Evolutionary conservation across 495 filamentous ascomycete genomes (phyloP).

Genomic region (Lasiosphaeria hispida): DNA sequence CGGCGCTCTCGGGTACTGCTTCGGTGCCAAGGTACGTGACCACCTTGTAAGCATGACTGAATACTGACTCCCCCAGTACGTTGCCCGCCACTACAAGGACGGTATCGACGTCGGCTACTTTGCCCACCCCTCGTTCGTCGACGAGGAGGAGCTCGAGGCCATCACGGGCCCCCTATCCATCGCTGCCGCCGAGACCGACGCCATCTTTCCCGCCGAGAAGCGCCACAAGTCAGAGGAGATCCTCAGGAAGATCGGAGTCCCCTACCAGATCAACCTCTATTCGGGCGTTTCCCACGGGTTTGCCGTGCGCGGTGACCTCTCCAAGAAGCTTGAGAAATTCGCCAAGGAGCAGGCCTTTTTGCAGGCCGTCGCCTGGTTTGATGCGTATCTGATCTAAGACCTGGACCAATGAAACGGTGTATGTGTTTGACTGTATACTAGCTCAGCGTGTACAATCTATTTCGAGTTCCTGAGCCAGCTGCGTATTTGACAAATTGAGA

Average conservation of each 20-base stretch:
- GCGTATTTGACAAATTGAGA: too few species aligned
- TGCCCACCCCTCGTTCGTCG: constrained; percentile 76
- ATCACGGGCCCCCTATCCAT: constrained; percentile 73
- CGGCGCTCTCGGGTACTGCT: constrained; percentile 77
- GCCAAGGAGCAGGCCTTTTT: constrained; percentile 84
- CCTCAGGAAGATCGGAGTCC: constrained; percentile 57
- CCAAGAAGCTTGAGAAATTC: constrained; percentile 60
- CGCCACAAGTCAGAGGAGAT: constrained; percentile 58
- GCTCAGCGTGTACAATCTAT: too few species aligned
- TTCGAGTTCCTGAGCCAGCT: too few species aligned
- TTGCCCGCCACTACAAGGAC: constrained; percentile 43
- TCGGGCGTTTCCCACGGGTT: constrained; percentile 78
- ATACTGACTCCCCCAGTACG: constrained; percentile 33
- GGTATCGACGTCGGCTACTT: constrained; percentile 61
- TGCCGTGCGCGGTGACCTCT: constrained; percentile 65
- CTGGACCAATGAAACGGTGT: too few species aligned
- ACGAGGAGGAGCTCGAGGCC: constrained; percentile 69
- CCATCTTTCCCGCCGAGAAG: constrained; percentile 73
- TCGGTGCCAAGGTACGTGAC: constrained; percentile 58
- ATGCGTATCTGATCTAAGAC: constrained; percentile 39
- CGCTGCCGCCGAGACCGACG: constrained; percentile 74
- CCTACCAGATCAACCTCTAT: constrained; percentile 82
- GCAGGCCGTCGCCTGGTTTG: constrained; percentile 80
- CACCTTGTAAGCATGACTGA: too few species aligned
- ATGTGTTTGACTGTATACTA: too few species aligned